Evolutionary conservation across 2,329 filamentous ascomycete species (phyloP).

Genomic region (Sporothrix pallida): DNA sequence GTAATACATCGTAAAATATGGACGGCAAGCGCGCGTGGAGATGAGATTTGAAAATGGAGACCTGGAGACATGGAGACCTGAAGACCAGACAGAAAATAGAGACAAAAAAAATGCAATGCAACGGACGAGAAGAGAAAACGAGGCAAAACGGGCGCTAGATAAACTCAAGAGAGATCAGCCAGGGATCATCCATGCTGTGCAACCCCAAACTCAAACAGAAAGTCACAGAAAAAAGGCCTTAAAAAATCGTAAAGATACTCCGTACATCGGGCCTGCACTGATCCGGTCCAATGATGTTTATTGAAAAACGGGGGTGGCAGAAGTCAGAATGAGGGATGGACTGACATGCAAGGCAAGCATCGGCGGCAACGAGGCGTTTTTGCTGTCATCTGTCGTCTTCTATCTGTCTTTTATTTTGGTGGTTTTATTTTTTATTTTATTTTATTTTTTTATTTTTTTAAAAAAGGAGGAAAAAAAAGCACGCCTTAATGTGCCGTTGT

Average conservation of each 20-base stretch:
- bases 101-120: no score
- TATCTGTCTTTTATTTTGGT: no score
- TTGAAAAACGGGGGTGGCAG: neutral
- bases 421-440: neutral
- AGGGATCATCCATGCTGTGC: conserved; percentile 19
- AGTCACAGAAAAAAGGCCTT: neutral
- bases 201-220: neutral
- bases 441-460: neutral
- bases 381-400: neutral
- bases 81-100: no score
- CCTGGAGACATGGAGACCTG: no score
- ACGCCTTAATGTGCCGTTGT: neutral
- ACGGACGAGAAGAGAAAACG: neutral
- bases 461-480: no score
- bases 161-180: neutral
- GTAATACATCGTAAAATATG: no score
- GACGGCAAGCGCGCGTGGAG: no score
- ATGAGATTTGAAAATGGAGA: no score
- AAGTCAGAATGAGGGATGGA: neutral
- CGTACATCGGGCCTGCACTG: neutral
- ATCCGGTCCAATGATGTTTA: conserved; percentile 10
- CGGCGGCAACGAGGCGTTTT: conserved; percentile 12
- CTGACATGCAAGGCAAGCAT: neutral
- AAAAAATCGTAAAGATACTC: no score
- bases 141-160: neutral